Percentiles rank a stretch among this genome's conserved stretches.
Evolutionary conservation across 352 stramenopile genomes (phyloP).

Genomic region (Phytophthora fragariae): DNA sequence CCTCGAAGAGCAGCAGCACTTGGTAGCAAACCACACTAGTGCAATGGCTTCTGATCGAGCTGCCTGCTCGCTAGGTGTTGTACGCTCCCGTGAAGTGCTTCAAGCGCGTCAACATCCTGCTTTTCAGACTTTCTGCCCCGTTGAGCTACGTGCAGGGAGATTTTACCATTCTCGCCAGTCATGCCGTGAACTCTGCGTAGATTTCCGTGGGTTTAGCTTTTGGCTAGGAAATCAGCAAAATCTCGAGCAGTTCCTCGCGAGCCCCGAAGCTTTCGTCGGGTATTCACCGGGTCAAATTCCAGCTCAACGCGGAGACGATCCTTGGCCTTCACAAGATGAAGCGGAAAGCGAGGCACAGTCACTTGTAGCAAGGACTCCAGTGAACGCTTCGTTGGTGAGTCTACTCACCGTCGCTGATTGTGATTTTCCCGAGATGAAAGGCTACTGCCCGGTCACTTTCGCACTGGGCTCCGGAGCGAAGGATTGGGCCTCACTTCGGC

Average conservation of each 20-base stretch:
- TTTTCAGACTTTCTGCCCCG: constrained; percentile 67
- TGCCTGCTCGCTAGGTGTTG: constrained; percentile 39
- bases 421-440: constrained; percentile 76
- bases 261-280: constrained; percentile 46
- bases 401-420: constrained; percentile 69
- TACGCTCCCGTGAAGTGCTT: constrained; percentile 37
- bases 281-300: constrained; percentile 21
- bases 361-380: constrained; percentile 47
- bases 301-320: constrained; percentile 14
- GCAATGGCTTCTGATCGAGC: constrained; percentile 27
- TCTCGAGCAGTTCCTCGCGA: constrained; percentile 41
- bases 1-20: constrained; percentile 46
- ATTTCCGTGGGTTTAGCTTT: constrained; percentile 46
- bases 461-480: constrained; percentile 50
- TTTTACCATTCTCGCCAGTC: constrained; percentile 42
- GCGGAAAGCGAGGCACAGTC: constrained; percentile 35
- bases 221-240: constrained; percentile 56
- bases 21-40: constrained; percentile 36
- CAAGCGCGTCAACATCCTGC: constrained; percentile 37
- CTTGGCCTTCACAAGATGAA: constrained; percentile 35
- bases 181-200: constrained; percentile 51
- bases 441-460: constrained; percentile 81
- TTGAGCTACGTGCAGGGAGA: constrained; percentile 51
- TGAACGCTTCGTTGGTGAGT: constrained; percentile 72
- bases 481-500: constrained; percentile 40